phyloP scores from a whole-genome alignment of 2,329 filamentous ascomycete genomes.

The Stemphylium vesicarium region DNA sequence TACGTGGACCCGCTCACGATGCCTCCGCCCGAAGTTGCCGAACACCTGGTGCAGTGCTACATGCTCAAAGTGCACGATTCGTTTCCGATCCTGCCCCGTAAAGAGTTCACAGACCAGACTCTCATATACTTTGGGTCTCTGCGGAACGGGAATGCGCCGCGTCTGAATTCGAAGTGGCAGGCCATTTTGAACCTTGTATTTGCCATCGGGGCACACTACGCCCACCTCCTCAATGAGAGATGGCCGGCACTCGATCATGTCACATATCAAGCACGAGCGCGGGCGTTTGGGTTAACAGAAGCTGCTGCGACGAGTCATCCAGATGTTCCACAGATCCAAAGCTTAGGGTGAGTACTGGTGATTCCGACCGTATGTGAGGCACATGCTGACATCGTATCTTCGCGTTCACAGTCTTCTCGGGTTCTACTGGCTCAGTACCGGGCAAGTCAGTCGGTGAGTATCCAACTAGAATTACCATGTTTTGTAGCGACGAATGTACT shows the following conservation, averaged over 20 bases:
- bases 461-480: neutral
- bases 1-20: slow-evolving; percentile 42
- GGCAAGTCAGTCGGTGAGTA: slow-evolving; percentile 51
- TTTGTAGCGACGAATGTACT: slow-evolving; percentile 1
- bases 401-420: slow-evolving; percentile 31
- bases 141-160: slow-evolving; percentile 25
- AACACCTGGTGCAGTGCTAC: slow-evolving; percentile 46
- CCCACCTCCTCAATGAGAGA: slow-evolving; percentile 37
- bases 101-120: slow-evolving; percentile 44
- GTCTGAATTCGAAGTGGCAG: slow-evolving; percentile 42
- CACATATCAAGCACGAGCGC: slow-evolving; percentile 50
- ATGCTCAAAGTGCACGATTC: slow-evolving; percentile 48
- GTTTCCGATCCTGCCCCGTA: slow-evolving; percentile 48
- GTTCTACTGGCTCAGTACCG: slow-evolving; percentile 50
- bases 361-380: too few relatives aligned
- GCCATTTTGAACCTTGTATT: slow-evolving; percentile 52
- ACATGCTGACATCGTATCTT: too few relatives aligned
- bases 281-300: slow-evolving; percentile 41
- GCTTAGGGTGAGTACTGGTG: slow-evolving; percentile 27
- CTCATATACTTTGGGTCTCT: slow-evolving; percentile 37
- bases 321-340: slow-evolving; percentile 49
- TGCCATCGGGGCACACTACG: slow-evolving; percentile 51
- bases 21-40: slow-evolving; percentile 39
- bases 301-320: slow-evolving; percentile 40
- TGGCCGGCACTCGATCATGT: slow-evolving; percentile 44